Conservation (phyloP, 495 filamentous ascomycete genomes). For the Cercophora newfieldiana region DNA sequence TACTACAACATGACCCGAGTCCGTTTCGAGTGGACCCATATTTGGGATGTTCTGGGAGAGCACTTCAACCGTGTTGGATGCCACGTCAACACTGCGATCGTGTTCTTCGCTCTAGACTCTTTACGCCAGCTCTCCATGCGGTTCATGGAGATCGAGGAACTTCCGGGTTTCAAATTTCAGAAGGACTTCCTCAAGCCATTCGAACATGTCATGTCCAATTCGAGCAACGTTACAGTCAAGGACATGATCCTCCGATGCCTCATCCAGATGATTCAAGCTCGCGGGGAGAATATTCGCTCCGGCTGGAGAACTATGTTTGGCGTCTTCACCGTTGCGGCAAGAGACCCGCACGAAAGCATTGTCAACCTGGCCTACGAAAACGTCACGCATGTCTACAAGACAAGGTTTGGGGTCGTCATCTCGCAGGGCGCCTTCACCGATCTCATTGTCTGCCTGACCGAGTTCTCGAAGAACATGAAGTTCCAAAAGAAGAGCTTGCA, state of each 20-base stretch:
- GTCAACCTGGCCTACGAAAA: constrained; percentile 97
- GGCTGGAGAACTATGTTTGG: constrained; percentile 99
- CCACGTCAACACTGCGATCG: constrained; percentile 89
- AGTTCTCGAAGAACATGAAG: constrained; percentile 96
- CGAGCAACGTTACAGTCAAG: constrained; percentile 84
- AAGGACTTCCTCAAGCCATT: constrained; percentile 99
- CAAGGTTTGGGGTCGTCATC: constrained; percentile 93
- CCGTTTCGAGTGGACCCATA: constrained; percentile 95
- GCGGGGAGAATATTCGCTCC: constrained; percentile 92
- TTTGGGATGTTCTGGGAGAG: constrained; percentile 93
- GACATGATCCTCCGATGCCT: constrained; percentile 97
- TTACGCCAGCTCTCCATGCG: constrained; percentile 94
- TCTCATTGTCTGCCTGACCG: constrained; percentile 90
- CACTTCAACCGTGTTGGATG: constrained; percentile 98
- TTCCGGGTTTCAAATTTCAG: constrained; percentile 99
- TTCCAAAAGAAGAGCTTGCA: constrained; percentile 98
- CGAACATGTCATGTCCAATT: constrained; percentile 94
- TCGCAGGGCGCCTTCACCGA: constrained; percentile 96
- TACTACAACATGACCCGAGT: constrained; percentile 99
- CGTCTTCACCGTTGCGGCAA: constrained; percentile 92
- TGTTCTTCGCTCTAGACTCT: constrained; percentile 95
- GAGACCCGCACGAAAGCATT: constrained; percentile 91
- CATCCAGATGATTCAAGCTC: constrained; percentile 97
- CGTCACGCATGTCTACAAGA: constrained; percentile 96
- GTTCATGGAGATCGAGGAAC: constrained; percentile 96